Evolutionary conservation across 2,329 filamentous ascomycete genomes (phyloP).

Genomic region (Magnaporthiopsis incrustans): DNA sequence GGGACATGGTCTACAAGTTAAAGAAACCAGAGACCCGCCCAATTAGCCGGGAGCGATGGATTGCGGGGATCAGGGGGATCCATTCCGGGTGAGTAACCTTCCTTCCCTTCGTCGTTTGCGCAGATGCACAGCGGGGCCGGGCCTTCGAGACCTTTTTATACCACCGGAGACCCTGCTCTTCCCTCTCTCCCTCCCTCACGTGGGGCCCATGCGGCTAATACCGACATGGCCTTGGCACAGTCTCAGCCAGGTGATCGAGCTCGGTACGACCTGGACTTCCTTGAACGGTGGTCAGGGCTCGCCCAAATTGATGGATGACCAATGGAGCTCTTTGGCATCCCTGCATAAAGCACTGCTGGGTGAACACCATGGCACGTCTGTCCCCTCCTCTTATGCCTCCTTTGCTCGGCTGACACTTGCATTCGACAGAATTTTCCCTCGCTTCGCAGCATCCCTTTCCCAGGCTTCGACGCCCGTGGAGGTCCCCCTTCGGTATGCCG

Average conservation of each 20-base stretch:
- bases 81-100: slow-evolving; percentile 51
- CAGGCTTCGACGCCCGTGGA: slow-evolving; percentile 52
- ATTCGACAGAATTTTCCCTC: slow-evolving; percentile 61
- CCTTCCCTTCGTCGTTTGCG: too few species aligned
- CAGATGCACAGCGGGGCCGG: too few species aligned
- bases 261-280: slow-evolving; percentile 53
- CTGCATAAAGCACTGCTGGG: slow-evolving; percentile 74
- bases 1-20: slow-evolving; percentile 5
- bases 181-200: too few species aligned
- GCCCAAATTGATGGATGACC: slow-evolving; percentile 49
- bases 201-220: too few species aligned
- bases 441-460: slow-evolving; percentile 76
- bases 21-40: slow-evolving; percentile 55
- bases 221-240: background rate
- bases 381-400: too few species aligned
- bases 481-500: too few species aligned
- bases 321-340: slow-evolving; percentile 78
- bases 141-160: too few species aligned
- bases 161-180: too few species aligned
- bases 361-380: slow-evolving; percentile 55
- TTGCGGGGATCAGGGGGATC: slow-evolving; percentile 74
- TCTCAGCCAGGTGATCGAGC: slow-evolving; percentile 61
- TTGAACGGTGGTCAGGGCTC: slow-evolving; percentile 33
- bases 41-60: slow-evolving; percentile 70
- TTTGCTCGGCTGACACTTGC: too few species aligned